Evolutionary conservation across 2,329 filamentous ascomycete species (phyloP), one percentile per base, ranked within the genome.

Genomic region (Xylariaceae sp.): DNA sequence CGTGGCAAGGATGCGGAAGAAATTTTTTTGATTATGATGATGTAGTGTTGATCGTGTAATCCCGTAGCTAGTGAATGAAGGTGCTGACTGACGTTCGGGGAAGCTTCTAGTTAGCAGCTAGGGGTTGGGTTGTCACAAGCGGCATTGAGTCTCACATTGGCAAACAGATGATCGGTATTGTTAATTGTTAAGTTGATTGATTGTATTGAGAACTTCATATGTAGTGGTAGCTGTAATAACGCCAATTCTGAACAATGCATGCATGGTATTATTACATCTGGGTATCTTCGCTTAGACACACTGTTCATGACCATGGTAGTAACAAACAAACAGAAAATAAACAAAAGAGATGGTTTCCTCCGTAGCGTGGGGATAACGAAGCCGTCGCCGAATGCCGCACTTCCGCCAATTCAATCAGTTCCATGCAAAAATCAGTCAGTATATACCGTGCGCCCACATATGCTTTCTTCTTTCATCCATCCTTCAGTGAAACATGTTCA

Each of bases 211-310:
- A 44, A 44, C 9, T 44, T 45, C 37, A 15, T 45, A 45, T 11
- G 13, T n/a, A 13, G n/a, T 15, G 13, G 42, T 45, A 45, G 13
- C 23, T 42, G 9, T 13, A 42, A 51, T 39, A 37, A 54, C 10
- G 47, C 51, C 10, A 30, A 35, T 39, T 57, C 47, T 58, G 34
- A 54, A 53, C 44, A 51, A 59, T 42, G 52, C 57, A 56, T 54
- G 7, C n/a, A 58, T 54, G 51, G 48, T 63, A 54, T 45, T 62
- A 59, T 60, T 60, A 64, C 49, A 30, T 60, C 15, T n/a, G 62
- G 59, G 62, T 64, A 64, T 64, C 57, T 60, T 62, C 45, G 57
- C 57, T 54, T 57, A 49, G 47, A 34, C 54, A 57, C 17, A 23
- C 13, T 37, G 35, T 55, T 44, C 35, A 55, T 44, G 23, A 39